phyloP scores from a whole-genome alignment of 306 rosid genomes.

The Cucumis melo region DNA sequence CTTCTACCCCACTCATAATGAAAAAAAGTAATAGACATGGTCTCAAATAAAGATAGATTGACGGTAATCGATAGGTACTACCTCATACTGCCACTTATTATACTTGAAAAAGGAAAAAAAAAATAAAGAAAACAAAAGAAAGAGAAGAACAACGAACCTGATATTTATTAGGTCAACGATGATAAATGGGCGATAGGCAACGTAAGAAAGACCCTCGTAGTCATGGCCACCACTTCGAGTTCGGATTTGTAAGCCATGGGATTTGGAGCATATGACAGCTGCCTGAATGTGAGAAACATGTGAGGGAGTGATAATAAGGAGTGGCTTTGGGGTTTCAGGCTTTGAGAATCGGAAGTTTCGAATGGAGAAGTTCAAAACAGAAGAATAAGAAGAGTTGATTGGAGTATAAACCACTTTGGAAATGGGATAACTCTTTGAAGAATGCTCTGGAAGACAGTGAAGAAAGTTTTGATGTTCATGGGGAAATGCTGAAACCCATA shows the following conservation, averaged over 20 bases:
- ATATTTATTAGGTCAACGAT: conserved; percentile 30
- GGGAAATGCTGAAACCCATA: not conserved
- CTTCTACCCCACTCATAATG: too few relatives aligned
- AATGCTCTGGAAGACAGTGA: not conserved
- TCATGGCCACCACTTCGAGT: conserved; percentile 2
- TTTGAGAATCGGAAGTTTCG: not conserved
- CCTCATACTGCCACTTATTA: too few relatives aligned
- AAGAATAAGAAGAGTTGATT: not conserved
- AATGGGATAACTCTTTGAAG: not conserved
- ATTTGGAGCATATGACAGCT: not conserved
- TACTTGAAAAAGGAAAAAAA: too few relatives aligned
- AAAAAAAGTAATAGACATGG: too few relatives aligned
- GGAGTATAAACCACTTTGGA: not conserved
- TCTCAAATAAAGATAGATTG: too few relatives aligned
- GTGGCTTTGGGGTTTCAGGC: not conserved
- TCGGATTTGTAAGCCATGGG: not conserved
- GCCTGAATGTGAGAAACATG: not conserved
- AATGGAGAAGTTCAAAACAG: not conserved
- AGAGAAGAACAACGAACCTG: not conserved
- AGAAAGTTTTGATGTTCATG: not conserved
- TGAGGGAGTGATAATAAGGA: not conserved
- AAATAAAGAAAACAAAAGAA: too few relatives aligned
- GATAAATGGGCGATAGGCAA: conserved; percentile 7
- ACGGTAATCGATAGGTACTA: too few relatives aligned
- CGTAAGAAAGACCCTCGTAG: conserved; percentile 8